phyloP scores from a whole-genome alignment of 108 stramenopile genomes.

The Parmales sp. region DNA sequence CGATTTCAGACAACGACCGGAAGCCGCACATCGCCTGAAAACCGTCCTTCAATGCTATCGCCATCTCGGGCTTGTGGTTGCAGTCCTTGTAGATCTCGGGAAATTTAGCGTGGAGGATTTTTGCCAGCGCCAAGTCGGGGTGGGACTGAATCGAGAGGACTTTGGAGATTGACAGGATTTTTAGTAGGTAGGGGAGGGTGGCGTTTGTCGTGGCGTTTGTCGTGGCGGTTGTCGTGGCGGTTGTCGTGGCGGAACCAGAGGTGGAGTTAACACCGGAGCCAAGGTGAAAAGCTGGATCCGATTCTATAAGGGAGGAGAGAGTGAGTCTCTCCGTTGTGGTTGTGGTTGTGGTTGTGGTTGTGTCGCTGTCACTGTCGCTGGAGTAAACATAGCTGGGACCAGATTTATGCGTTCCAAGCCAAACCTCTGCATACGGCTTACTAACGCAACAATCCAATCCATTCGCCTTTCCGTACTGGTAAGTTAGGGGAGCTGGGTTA shows the following conservation, averaged over 20 bases:
- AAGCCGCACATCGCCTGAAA: slow-evolving; percentile 97
- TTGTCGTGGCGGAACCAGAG: neutral
- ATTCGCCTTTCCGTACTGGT: no score
- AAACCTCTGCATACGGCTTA: slow-evolving; percentile 77
- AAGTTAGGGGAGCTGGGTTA: no score
- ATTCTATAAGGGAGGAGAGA: neutral
- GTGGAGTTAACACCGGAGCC: slow-evolving; percentile 6
- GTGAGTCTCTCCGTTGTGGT: neutral
- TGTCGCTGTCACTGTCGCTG: neutral
- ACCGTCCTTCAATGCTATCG: slow-evolving; percentile 85
- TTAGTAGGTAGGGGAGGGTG: slow-evolving; percentile 69
- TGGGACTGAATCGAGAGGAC: slow-evolving; percentile 81
- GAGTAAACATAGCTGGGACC: neutral
- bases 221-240: neutral
- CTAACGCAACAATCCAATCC: no score
- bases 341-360: neutral
- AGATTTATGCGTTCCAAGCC: slow-evolving; percentile 66
- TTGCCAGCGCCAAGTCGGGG: slow-evolving; percentile 73
- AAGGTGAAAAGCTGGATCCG: neutral
- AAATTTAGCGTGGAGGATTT: slow-evolving; percentile 56
- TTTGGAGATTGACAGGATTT: slow-evolving; percentile 65
- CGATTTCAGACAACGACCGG: slow-evolving; percentile 69
- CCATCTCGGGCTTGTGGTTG: slow-evolving; percentile 99
- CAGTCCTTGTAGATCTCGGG: slow-evolving; percentile 84
- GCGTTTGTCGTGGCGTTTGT: neutral